These are phyloP conservation scores for Kondoa subrosea DNA, from an alignment of 768 basidiomycete genomes.

Conservation along the genomic window DNA sequence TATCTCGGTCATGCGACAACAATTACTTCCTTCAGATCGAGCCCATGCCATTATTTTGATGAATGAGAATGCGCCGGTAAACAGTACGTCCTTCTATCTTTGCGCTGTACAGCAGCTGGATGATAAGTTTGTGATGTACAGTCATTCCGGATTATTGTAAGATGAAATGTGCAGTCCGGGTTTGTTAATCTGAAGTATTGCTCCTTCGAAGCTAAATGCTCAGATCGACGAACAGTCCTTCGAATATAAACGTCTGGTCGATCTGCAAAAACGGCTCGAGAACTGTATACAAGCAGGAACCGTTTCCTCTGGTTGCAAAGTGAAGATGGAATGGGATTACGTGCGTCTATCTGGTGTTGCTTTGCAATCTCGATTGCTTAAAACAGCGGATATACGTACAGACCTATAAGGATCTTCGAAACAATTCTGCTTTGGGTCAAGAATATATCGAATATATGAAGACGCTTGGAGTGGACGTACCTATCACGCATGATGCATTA, in stretches of 20 bases:
- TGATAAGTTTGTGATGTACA: too few species aligned
- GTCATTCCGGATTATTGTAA: slow-evolving; percentile 31
- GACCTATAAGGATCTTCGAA: slow-evolving; percentile 2
- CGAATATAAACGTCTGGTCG: slow-evolving; percentile 7
- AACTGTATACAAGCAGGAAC: slow-evolving; percentile 23
- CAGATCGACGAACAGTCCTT: too few species aligned
- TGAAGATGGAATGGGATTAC: slow-evolving; percentile 18
- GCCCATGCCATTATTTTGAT: slow-evolving; percentile 37
- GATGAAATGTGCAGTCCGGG: background rate
- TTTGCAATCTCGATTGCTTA: slow-evolving; percentile 17
- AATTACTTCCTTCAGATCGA: slow-evolving; percentile 23
- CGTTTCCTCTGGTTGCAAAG: slow-evolving; percentile 22
- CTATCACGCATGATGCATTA: slow-evolving; percentile 3
- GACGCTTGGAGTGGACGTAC: slow-evolving; percentile 12
- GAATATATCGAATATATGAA: slow-evolving; percentile 18
- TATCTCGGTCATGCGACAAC: background rate
- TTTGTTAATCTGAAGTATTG: too few species aligned
- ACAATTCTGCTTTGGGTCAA: slow-evolving; percentile 7
- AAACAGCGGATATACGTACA: slow-evolving; percentile 6
- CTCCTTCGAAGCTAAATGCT: too few species aligned
- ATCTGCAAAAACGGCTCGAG: slow-evolving; percentile 11
- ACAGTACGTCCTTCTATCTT: slow-evolving; percentile 51
- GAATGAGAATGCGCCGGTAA: slow-evolving; percentile 50
- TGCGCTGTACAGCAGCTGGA: too few species aligned
- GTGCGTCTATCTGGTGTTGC: slow-evolving; percentile 5